Evolutionary conservation across 305 asterid species (phyloP).

Genomic region (Coffea humblotiana): DNA sequence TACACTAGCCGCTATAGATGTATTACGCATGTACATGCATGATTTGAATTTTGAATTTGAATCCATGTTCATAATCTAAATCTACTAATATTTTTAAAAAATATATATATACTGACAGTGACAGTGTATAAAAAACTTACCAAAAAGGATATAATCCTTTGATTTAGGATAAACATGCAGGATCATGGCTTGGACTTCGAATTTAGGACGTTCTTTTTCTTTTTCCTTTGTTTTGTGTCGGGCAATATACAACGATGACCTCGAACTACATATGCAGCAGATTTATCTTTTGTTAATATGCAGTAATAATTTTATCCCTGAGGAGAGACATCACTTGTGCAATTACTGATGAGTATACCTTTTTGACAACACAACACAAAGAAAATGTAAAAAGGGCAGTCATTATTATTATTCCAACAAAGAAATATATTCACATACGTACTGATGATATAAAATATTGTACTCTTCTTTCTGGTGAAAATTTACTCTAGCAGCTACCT

Average conservation of each 20-base stretch:
- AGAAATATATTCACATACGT: background rate
- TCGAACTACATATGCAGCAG: background rate
- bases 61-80: too few relatives aligned
- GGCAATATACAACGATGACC: background rate
- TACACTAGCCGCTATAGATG: too few relatives aligned
- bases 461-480: slow-evolving; percentile 17
- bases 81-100: too few relatives aligned
- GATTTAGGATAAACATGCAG: too few relatives aligned
- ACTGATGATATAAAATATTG: slow-evolving; percentile 11
- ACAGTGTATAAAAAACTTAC: too few relatives aligned
- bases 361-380: slow-evolving; percentile 11
- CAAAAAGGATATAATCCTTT: too few relatives aligned
- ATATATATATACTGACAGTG: too few relatives aligned
- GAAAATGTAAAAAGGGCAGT: background rate
- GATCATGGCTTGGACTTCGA: background rate
- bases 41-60: too few relatives aligned
- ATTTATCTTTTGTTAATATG: too few relatives aligned
- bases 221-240: background rate
- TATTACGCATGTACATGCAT: too few relatives aligned
- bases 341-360: slow-evolving; percentile 11
- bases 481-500: background rate
- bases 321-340: slow-evolving; percentile 2
- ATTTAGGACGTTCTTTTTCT: background rate
- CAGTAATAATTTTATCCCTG: background rate
- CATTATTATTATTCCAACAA: background rate